Conservation (phyloP, 768 basidiomycete genomes). For the Macrolepiota dolichaula region DNA sequence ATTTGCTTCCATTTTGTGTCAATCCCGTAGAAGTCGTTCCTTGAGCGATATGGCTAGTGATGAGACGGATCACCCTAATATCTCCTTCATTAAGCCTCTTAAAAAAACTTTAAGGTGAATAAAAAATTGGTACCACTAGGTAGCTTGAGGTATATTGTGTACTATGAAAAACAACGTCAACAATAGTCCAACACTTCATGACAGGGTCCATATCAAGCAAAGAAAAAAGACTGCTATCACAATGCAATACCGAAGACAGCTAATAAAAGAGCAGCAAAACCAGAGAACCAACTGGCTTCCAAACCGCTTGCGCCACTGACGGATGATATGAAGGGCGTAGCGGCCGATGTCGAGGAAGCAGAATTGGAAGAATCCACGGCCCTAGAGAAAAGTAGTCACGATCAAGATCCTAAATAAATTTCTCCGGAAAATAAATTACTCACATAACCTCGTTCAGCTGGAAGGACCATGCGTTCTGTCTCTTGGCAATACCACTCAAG, state of each 20-base stretch:
- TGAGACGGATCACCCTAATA: too few species aligned
- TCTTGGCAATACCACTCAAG: background rate
- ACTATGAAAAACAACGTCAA: background rate
- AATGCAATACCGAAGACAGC: background rate
- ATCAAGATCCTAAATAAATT: background rate
- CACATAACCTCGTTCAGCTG: conserved; percentile 8
- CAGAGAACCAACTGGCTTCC: background rate
- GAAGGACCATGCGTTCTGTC: conserved; percentile 3
- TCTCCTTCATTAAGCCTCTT: too few species aligned
- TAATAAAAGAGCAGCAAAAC: background rate
- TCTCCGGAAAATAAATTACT: background rate
- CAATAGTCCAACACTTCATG: background rate
- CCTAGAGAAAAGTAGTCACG: background rate
- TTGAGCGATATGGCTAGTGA: too few species aligned
- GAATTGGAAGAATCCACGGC: background rate
- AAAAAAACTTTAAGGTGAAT: too few species aligned
- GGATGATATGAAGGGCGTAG: background rate
- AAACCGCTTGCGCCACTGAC: background rate
- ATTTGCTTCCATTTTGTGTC: too few species aligned
- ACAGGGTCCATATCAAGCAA: background rate
- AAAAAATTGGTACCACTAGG: too few species aligned
- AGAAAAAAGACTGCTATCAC: background rate
- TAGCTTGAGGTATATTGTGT: background rate
- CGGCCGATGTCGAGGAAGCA: background rate
- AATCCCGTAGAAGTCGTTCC: too few species aligned